Base-by-base conservation (phyloP, 1,284 basidiomycete species). In the Abortiporus biennis region DNA sequence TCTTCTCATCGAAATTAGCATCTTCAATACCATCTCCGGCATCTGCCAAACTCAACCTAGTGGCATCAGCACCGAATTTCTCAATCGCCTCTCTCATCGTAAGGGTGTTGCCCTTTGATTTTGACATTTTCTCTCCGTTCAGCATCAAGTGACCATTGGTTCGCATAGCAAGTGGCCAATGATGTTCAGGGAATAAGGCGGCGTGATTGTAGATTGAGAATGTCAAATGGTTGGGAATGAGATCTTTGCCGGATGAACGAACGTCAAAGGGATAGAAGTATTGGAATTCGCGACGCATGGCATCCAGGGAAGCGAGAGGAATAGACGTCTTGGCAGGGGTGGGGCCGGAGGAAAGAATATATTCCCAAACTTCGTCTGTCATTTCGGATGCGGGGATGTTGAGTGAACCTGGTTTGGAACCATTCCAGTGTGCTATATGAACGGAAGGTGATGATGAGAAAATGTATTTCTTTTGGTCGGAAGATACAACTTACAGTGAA, bases 241-340 rank as follows among this genome's bases (percentile, higher is more conserved):
- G 75, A 59, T 99, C 96, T 68, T 99, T 99, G 49, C 92, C 96
- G n/a, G 95, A 98, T 6, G 95, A 98, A 43, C 96, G 91, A 53
- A 99, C 80, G 67, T 99, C 92, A 72, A 98, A 86, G 38, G 96
- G 96, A 67, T 99, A 99, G 71, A 97, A 99, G 75, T 98, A 99
- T 43, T 86, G 72, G 76, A 90, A 99, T 63, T 94, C 87, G 64
- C 89, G 86, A 59, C 89, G 92, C 65, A 99, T 75, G 25, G 75
- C 68, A 57, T 94, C 85, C 23, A 83, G 87, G 56, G 88, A 89
- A 57, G 90, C 87, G 55, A 74, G 74, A 2, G 82, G 65, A 30
- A 98, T 62, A 5, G 82, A 71, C 0, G 80, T 70, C 30, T 77
- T 63, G 11, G 71, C 61, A 1, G 94, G 93, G 76, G 81, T 91